Evolutionary conservation across 495 filamentous ascomycete genomes (phyloP).

Genomic region (Barbatosphaeria neglecta): DNA sequence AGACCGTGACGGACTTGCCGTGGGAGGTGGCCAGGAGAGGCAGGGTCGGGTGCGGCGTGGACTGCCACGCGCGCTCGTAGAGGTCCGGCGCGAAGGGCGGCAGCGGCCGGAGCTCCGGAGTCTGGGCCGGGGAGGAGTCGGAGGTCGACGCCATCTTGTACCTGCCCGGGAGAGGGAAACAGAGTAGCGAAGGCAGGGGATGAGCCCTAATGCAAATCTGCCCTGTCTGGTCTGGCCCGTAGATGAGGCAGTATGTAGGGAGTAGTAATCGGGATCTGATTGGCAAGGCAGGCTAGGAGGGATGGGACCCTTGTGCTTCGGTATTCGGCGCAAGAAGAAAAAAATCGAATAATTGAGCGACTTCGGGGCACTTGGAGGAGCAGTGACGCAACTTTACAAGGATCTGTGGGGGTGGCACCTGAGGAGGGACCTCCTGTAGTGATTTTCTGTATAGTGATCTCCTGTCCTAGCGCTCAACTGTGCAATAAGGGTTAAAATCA

Average conservation of each 20-base stretch:
- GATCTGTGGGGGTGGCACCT: not conserved
- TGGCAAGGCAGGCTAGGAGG: no score
- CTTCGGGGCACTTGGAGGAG: not conserved
- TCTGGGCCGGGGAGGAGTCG: not conserved
- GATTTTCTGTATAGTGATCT: no score
- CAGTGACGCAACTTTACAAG: not conserved
- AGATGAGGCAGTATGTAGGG: no score
- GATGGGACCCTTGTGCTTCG: not conserved
- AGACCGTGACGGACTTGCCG: constrained; percentile 73
- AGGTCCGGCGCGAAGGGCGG: constrained; percentile 52
- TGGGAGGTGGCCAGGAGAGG: constrained; percentile 84
- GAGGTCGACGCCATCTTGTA: not conserved
- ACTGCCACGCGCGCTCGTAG: constrained; percentile 76
- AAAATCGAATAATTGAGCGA: not conserved
- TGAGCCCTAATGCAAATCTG: no score
- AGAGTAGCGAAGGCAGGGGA: no score
- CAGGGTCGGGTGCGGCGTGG: constrained; percentile 72
- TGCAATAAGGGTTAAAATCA: no score
- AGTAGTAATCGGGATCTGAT: no score
- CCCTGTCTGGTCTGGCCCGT: no score
- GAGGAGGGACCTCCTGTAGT: no score
- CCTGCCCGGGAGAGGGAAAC: not conserved
- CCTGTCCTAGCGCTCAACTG: no score
- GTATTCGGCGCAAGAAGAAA: not conserved
- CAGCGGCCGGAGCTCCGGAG: constrained; percentile 16